Base-by-base conservation (phyloP, 75 land plant genomes). In the Selaginella moellendorffii region DNA sequence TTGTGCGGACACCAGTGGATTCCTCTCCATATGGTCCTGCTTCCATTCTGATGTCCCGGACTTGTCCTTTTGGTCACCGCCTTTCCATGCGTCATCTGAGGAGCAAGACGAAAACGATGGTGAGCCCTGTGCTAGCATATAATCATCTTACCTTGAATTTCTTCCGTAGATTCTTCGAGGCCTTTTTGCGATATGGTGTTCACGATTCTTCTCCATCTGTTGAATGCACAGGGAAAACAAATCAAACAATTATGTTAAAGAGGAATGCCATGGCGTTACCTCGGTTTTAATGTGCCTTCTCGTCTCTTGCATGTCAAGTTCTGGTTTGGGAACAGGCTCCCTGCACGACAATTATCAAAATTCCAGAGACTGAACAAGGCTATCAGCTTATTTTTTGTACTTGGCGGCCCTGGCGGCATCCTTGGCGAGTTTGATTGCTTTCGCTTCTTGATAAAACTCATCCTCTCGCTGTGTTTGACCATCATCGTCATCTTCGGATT, bases 361-460 rank as follows among this genome's bases (percentile, higher is more conserved):
- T n/a, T n/a, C n/a, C n/a, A n/a, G 46, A 36, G 46, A 36, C 46
- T 36, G n/a, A n/a, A n/a, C n/a, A n/a, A n/a, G n/a, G n/a, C n/a
- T n/a, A n/a, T n/a, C n/a, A n/a, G n/a, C n/a, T n/a, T n/a, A n/a
- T n/a, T n/a, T n/a, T n/a, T n/a, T n/a, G n/a, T 36, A 36, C 46
- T 36, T 36, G 10, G 14, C 75, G 27, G 65, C 68, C 73, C 85
- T 89, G 19, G 82, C 78, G 56, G 79, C 77, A 54, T 72, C 62
- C 62, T 88, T 89, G 64, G 77, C 78, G 27, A 64, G 71, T 60
- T 74, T 69, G 12, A 66, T 68, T 29, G 53, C 65, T 54, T 82
- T 78, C 1, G 76, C 95, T 76, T 88, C 75, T 58, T 67, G 69
- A 68, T 85, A 85, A 62, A 78, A 81, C 26, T 93, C 87, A 77